Conservation (phyloP, 2,329 filamentous ascomycete species). For the Ophiostoma piceae region DNA sequence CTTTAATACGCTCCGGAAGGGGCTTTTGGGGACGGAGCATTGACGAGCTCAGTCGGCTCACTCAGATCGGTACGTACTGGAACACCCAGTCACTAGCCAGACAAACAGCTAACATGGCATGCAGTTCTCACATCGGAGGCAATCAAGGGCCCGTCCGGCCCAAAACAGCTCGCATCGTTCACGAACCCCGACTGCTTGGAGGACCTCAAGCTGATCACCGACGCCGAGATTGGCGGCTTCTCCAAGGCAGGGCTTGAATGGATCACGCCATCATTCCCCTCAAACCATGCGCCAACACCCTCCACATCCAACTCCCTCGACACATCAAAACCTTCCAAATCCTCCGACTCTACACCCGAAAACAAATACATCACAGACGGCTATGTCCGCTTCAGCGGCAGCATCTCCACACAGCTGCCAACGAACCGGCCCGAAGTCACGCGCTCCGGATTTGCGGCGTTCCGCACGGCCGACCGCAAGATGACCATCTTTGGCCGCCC, state of each 20-base stretch:
- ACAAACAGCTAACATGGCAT: background rate
- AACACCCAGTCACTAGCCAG: background rate
- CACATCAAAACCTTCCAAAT: background rate
- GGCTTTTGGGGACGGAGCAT: conserved; percentile 55
- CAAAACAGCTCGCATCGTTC: conserved; percentile 63
- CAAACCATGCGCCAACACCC: conserved; percentile 15
- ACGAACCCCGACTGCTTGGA: conserved; percentile 43
- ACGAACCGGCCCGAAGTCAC: conserved; percentile 66
- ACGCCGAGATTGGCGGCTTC: conserved; percentile 79
- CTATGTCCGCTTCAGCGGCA: conserved; percentile 79
- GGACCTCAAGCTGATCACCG: conserved; percentile 73
- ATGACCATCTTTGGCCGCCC: conserved; percentile 79
- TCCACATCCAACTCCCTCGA: background rate
- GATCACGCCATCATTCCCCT: conserved; percentile 35
- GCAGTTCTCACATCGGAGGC: conserved; percentile 65
- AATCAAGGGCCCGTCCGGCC: conserved; percentile 58
- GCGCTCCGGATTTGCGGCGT: conserved; percentile 82
- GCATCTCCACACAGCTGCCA: conserved; percentile 81
- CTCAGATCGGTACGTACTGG: conserved; percentile 47
- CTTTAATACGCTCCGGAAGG: conserved; percentile 41
- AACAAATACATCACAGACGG: conserved; percentile 32
- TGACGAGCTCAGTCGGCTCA: conserved; percentile 55
- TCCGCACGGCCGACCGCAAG: conserved; percentile 72
- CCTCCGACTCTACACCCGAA: background rate
- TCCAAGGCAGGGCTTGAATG: conserved; percentile 70